These are phyloP conservation scores for Stephania yunnanensis DNA, from an alignment of 164 flowering plant species.

Conservation along the genomic window DNA sequence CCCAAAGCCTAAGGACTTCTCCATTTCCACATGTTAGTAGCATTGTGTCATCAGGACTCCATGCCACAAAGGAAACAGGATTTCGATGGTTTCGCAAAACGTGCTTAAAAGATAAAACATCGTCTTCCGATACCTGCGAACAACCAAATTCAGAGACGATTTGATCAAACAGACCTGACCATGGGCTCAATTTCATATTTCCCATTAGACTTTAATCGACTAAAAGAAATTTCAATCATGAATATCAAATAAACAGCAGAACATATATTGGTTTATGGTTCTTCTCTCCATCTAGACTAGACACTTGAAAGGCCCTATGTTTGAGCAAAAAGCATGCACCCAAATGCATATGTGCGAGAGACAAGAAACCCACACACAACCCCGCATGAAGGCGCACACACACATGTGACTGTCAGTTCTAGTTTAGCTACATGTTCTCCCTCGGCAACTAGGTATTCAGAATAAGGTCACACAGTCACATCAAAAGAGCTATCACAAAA, in stretches of 20 bases:
- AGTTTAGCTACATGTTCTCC: too few relatives aligned
- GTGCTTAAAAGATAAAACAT: conserved; percentile 41
- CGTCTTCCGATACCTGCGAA: conserved; percentile 57
- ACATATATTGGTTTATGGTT: background rate
- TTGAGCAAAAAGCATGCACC: background rate
- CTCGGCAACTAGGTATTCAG: background rate
- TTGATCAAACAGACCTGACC: conserved; percentile 1
- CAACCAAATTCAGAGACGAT: background rate
- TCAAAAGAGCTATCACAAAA: background rate
- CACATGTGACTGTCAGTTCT: too few relatives aligned
- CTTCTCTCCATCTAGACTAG: background rate
- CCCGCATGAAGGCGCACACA: too few relatives aligned
- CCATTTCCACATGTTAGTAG: conserved; percentile 83
- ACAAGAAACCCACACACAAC: background rate
- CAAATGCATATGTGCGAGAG: background rate
- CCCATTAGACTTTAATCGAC: background rate
- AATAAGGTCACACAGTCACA: background rate
- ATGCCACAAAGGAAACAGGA: conserved; percentile 77
- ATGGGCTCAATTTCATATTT: background rate
- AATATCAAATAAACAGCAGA: background rate
- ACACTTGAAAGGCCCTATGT: background rate
- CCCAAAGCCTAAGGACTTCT: conserved; percentile 89
- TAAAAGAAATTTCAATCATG: background rate
- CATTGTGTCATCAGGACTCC: conserved; percentile 92
- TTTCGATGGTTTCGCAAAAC: conserved; percentile 56